Base-by-base conservation (phyloP, 768 basidiomycete genomes). In the Lactifluus volemus region DNA sequence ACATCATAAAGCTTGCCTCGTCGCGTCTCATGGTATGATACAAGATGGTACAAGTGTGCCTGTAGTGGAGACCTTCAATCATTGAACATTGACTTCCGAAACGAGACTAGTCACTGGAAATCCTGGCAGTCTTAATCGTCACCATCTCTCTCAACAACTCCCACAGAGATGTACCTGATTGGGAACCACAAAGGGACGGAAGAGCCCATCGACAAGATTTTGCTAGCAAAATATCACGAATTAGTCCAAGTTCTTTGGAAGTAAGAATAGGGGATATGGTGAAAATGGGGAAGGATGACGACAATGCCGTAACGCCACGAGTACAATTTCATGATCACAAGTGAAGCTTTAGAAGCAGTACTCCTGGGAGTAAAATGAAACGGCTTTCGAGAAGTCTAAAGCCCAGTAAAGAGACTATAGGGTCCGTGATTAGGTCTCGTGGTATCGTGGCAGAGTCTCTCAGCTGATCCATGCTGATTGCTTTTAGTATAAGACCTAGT, bases 391-490 rank as follows among this genome's bases (percentile, higher is more conserved):
- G 58, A 59, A 59, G 34, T 12, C 32, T 14, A 29, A 30, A 41
- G 38, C 12, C 11, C 38, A 29, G 4, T 8, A 36, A 15, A 2
- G 19, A 6, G 21, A 45, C 17, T 1, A 34, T n/a, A 36, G 19
- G 19, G 34, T 41, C 41, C 21, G 45, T n/a, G 39, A 51, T 36
- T 52, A 8, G 32, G 34, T 19, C 50, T 29, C 50, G 36, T 59
- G 50, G 32, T 36, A 12, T n/a, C 12, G 21, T 17, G 25, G 41
- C 34, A 19, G 39, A 4, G 12, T 42, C 5, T 9, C 30, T 11
- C 50, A 50, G 57, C 1, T 59, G 58, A 58, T 58, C 14, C 49
- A 58, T 52, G 58, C 32, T 30, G 49, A 21, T 25, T 44, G 9
- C 5, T 21, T 32, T 36, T 42, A 19, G 9, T 15, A 44, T 36